Percentiles rank a stretch among this genome's conserved stretches.
Conservation (phyloP, 2,329 filamentous ascomycete species). For the Aspergillus ustus region DNA sequence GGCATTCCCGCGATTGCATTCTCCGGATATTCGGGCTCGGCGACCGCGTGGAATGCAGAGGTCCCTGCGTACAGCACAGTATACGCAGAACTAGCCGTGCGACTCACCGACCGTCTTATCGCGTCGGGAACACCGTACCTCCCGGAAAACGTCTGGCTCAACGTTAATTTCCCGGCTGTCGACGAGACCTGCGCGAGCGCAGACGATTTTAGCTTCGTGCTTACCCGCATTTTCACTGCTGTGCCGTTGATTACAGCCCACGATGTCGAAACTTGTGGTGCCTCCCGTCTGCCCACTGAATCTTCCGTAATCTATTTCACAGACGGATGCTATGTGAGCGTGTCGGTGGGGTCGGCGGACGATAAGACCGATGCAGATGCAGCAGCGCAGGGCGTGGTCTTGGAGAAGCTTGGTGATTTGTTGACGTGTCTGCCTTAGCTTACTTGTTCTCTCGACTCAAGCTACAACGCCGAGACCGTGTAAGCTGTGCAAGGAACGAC, state of each 20-base stretch:
- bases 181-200: conserved; percentile 56
- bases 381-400: conserved; percentile 56
- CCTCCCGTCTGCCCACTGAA: conserved; percentile 63
- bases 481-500: neutral
- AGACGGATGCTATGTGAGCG: conserved; percentile 63
- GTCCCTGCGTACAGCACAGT: conserved; percentile 58
- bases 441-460: neutral
- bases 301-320: conserved; percentile 52
- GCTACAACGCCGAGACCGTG: too few species aligned
- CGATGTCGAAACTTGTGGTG: conserved; percentile 64
- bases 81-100: conserved; percentile 67
- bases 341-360: conserved; percentile 65
- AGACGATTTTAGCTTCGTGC: conserved; percentile 65
- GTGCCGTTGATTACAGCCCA: conserved; percentile 38
- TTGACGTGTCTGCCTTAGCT: conserved; percentile 53
- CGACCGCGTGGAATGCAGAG: conserved; percentile 57
- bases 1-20: conserved; percentile 72
- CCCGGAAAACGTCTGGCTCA: conserved; percentile 64
- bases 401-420: conserved; percentile 55
- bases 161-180: conserved; percentile 69
- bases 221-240: conserved; percentile 63
- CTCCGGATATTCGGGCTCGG: conserved; percentile 58
- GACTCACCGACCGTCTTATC: conserved; percentile 61
- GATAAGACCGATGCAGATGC: conserved; percentile 65
- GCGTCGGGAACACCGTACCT: conserved; percentile 66